Base-by-base conservation (phyloP, 73 alveolate genomes). In the Blepharisma stoltei region DNA sequence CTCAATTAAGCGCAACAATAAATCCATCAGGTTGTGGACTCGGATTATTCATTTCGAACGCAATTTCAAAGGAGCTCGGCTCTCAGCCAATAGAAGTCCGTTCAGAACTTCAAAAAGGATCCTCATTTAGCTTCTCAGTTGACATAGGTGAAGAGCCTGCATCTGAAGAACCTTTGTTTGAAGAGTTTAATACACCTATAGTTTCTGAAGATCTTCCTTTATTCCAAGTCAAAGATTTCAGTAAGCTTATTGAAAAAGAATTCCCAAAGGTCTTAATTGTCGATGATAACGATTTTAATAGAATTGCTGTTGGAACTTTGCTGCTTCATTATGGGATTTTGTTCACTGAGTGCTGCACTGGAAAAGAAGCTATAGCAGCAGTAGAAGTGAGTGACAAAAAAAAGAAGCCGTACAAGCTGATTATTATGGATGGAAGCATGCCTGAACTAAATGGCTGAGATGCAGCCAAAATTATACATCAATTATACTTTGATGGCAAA, bases 201-300 rank as follows among this genome's bases (percentile, higher is more conserved):
- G 23, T 54, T 8, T 23, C 18, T 8, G 6, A 6, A 18, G 18
- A 71, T 41, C 41, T 32, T 2, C n/a, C n/a, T 14, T 4, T 52
- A 52, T 52, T 52, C 66, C 23, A 14, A 52, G 81, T 8, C 25
- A 32, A 14, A 3, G 6, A 32, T 32, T 32, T 32, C 41, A 32
- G 41, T 20, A 14, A 52, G 18, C 23, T 20, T 52, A n/a, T 14
- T 14, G 23, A n/a, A 52, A n/a, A 52, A 14, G 18, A 20, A 14
- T n/a, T 52, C 2, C 23, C 18, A 18, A 6, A 71, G 46, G 46
- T 71, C 70, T 50, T 47, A 7, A 3, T 44, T 0, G 81, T 71
- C 1, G 81, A 71, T 71, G 81, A 71, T 45, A 71, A 45, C 20
- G 67, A 71, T 71, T 71, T 71, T 41, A 71, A 71, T 71, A 48